Evolutionary conservation across 148 eudicot genomes (phyloP), one percentile per base, ranked within the genome.

Genomic region (Rhododendron griersonianum): DNA sequence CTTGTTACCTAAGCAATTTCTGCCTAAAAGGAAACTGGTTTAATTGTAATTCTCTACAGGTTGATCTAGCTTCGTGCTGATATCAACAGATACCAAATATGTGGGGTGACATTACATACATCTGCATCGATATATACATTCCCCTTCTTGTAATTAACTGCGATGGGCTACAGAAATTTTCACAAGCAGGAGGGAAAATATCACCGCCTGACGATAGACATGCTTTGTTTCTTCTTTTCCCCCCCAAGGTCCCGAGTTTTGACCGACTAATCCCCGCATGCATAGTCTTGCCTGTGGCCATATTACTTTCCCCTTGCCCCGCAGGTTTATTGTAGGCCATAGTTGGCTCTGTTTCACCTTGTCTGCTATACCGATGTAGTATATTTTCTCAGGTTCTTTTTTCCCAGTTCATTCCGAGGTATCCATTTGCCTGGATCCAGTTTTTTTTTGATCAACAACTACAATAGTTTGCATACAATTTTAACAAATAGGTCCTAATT

Each of bases 1-100:
- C 94, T 90, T 90, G 91, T 89, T 90, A 86, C 91, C 84, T 86
- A 90, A 93, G 94, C 94, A 94, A 91, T 90, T 88, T 86, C 48
- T 18, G 65, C 55, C 81, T 51, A 18, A 78, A 85, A 45, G 61
- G 67, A 33, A 35, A 35, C 50, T 53, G 71, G 71, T 63, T 63
- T 16, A 25, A 14, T 71, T 57, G 4, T 86, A 55, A 45, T 65
- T 16, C 41, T 50, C 39, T 51, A 77, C 39, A n/a, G 78, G 23
- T 69, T 47, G 13, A 80, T 80, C 37, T 50, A 80, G 11, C 81
- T 44, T 78, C 7, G 7, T 57, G 63, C 63, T 57, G 23, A 57
- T 57, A 57, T 18, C 21, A 16, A 57, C 18, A 4, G 63, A 8
- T 57, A 18, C 63, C 23, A 16, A 57, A 57, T 57, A 18, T 16